Evolutionary conservation across 768 basidiomycete species (phyloP).

Genomic region (Dioszegia aurantiaca): DNA sequence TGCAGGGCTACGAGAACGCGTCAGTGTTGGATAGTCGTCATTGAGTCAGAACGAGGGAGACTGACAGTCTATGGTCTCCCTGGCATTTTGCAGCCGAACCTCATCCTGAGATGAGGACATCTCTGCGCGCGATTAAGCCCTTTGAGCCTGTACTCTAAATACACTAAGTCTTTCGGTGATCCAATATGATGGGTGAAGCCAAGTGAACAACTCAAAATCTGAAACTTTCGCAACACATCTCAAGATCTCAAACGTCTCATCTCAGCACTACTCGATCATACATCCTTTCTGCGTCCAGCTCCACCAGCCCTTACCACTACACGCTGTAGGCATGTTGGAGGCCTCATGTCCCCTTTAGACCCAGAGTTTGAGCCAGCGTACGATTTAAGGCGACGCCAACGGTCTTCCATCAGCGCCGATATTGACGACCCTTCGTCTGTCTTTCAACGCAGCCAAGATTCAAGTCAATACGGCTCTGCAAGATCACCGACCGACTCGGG

Average conservation of each 20-base stretch:
- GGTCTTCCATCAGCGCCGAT: too few relatives aligned
- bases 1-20: conserved; percentile 62
- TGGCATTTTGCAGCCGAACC: conserved; percentile 37
- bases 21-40: background rate
- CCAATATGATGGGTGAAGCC: background rate
- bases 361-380: background rate
- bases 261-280: background rate
- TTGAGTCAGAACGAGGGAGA: too few relatives aligned
- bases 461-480: background rate
- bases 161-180: too few relatives aligned
- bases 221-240: background rate
- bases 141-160: too few relatives aligned
- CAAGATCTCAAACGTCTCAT: background rate
- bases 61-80: conserved; percentile 48
- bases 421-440: too few relatives aligned
- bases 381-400: background rate
- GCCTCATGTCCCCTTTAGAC: background rate
- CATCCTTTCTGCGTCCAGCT: conserved; percentile 1
- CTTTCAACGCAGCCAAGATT: too few relatives aligned
- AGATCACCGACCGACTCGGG: background rate
- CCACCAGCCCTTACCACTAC: background rate
- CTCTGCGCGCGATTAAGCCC: too few relatives aligned
- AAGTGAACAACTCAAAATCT: background rate
- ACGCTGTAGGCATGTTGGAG: background rate
- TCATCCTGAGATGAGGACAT: conserved; percentile 39